Evolutionary conservation across 371 early-diverging fungal species (phyloP), one percentile per base, ranked within the genome.

Genomic region (Apophysomyces trapeziformis): DNA sequence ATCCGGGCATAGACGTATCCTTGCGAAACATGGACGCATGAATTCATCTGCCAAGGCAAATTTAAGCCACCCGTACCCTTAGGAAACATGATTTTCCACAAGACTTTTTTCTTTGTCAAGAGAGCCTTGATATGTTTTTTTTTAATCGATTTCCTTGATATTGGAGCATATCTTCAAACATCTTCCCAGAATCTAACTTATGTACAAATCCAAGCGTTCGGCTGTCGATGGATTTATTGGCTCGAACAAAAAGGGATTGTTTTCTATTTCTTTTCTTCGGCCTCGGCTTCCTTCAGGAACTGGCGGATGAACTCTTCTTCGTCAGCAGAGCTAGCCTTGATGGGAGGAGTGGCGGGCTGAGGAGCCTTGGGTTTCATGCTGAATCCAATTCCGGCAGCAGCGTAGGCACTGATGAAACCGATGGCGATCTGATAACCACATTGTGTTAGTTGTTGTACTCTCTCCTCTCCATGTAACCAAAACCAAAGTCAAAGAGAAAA

Each of bases 251-350:
- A 7, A 47, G 11, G 9, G 1, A 7, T 47, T 47, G 11, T 21
- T 47, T 5, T 18, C 18, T 50, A 21, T 50, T 50, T 18, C 21
- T 50, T 80, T 37, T 90, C 88, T 35, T 87, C 85, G 45, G 76
- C 79, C 61, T 50, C 90, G 38, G 87, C 85, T 66, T 82, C 74
- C 71, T 83, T 79, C 59, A 90, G 77, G 86, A 89, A 90, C 72
- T 90, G 85, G 61, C 83, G 77, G 68, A 90, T 87, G 72, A 88
- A 90, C 54, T 78, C 80, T 70, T 85, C 85, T 66, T 90, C 90
- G 35, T 90, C 90, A 54, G 81, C 69, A 73, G 85, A 87, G 64
- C 83, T 73, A 50, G 90, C 87, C 69, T 86, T 86, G 74, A 90
- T 89, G 38, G 89, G 89, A 61, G 90, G 90, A 56, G 82, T 75